phyloP scores from a whole-genome alignment of 2,329 filamentous ascomycete species.

The Neonectria faginata region DNA sequence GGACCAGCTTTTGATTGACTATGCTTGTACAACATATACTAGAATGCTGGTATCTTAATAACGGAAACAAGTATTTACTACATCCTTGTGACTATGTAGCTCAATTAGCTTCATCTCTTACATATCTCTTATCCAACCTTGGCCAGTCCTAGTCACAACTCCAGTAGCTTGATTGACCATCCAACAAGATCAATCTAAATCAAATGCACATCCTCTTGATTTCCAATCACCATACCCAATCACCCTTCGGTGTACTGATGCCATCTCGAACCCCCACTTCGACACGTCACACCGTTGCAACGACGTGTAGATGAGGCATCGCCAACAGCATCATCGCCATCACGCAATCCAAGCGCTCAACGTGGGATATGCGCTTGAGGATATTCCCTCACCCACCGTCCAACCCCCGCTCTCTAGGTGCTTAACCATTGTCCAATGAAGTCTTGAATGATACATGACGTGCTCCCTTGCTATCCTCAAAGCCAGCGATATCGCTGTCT shows the following conservation, averaged over 20 bases:
- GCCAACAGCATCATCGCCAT: constrained; percentile 16
- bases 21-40: background rate
- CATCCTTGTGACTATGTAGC: background rate
- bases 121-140: background rate
- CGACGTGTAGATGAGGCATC: constrained; percentile 6
- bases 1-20: background rate
- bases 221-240: background rate
- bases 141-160: background rate
- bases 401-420: background rate
- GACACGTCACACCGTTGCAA: constrained; percentile 28
- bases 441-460: constrained; percentile 4
- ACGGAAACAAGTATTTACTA: background rate
- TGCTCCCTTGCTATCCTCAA: constrained; percentile 13
- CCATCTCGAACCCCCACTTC: constrained; percentile 5
- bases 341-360: constrained; percentile 26
- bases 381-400: constrained; percentile 16
- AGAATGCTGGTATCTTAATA: background rate
- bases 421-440: constrained; percentile 18
- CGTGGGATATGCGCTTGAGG: background rate
- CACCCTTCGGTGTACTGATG: background rate
- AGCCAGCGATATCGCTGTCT: constrained; percentile 7
- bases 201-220: background rate
- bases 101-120: background rate
- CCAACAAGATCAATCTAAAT: background rate
- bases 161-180: background rate